phyloP scores from a whole-genome alignment of 768 basidiomycete genomes.

The Termitomyces sp. region DNA sequence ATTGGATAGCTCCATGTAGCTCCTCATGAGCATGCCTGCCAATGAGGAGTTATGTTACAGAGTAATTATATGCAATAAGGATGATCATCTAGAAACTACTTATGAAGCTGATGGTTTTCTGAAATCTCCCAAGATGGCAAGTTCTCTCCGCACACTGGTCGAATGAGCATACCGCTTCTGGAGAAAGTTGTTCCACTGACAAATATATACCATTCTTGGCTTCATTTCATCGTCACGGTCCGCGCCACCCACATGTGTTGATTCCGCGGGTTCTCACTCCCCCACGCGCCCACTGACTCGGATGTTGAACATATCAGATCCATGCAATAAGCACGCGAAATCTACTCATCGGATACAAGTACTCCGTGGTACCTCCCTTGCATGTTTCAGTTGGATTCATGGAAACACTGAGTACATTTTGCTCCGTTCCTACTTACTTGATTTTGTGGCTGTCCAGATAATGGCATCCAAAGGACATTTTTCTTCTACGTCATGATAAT shows the following conservation, averaged over 20 bases:
- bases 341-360: neutral
- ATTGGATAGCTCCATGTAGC: no score
- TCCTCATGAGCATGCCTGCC: neutral
- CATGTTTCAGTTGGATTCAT: neutral
- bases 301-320: neutral
- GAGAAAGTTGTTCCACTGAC: neutral
- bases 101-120: neutral
- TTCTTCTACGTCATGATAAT: neutral
- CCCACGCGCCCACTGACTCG: neutral
- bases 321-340: neutral
- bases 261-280: neutral
- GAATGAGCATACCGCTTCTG: neutral
- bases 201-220: neutral
- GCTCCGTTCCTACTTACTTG: neutral
- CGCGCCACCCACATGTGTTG: neutral
- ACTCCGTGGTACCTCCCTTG: neutral
- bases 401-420: constrained; percentile 10
- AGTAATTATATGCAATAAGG: neutral
- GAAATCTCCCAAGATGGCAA: neutral
- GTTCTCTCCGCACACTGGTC: neutral
- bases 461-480: neutral
- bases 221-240: neutral
- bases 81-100: neutral
- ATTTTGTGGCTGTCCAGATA: neutral
- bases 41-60: no score